A percentile compares a stretch with the other conserved stretches of the same genome.
phyloP scores from a whole-genome alignment of 2,329 filamentous ascomycete species.

The Ceratocystis lukuohia region DNA sequence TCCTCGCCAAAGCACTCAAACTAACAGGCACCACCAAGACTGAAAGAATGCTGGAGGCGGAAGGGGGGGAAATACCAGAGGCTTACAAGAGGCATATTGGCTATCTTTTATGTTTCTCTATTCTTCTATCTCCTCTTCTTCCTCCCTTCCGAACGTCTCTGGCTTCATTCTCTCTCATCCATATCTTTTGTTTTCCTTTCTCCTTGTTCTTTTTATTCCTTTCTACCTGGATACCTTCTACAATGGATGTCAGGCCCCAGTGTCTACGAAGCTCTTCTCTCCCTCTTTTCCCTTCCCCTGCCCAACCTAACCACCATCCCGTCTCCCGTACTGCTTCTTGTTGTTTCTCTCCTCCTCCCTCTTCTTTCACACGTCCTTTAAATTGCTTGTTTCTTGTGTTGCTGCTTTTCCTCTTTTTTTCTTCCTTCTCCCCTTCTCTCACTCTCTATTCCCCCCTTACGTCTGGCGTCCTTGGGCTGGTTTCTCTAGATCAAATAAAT shows the following conservation, averaged over 20 bases:
- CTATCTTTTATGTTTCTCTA: not conserved
- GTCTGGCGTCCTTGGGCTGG: conserved; percentile 14
- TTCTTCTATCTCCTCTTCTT: not conserved
- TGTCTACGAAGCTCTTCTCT: too few relatives aligned
- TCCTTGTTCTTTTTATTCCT: too few relatives aligned
- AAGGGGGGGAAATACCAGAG: not conserved
- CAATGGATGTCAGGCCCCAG: too few relatives aligned
- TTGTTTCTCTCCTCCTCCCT: not conserved
- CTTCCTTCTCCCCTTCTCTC: not conserved
- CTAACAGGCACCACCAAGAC: not conserved
- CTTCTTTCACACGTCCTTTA: not conserved
- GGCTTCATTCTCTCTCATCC: too few relatives aligned
- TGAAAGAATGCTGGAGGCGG: not conserved
- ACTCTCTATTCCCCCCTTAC: not conserved
- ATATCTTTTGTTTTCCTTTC: too few relatives aligned
- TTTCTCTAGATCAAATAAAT: conserved; percentile 13
- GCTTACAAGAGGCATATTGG: too few relatives aligned
- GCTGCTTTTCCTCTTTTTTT: conserved; percentile 4
- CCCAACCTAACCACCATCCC: too few relatives aligned
- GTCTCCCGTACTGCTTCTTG: not conserved
- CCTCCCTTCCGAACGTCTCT: not conserved
- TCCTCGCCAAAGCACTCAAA: not conserved
- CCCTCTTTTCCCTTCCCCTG: too few relatives aligned
- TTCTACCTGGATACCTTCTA: too few relatives aligned
- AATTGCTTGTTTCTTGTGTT: not conserved